Evolutionary conservation across 768 basidiomycete genomes (phyloP).

Genomic region (Hericium rajendrae): DNA sequence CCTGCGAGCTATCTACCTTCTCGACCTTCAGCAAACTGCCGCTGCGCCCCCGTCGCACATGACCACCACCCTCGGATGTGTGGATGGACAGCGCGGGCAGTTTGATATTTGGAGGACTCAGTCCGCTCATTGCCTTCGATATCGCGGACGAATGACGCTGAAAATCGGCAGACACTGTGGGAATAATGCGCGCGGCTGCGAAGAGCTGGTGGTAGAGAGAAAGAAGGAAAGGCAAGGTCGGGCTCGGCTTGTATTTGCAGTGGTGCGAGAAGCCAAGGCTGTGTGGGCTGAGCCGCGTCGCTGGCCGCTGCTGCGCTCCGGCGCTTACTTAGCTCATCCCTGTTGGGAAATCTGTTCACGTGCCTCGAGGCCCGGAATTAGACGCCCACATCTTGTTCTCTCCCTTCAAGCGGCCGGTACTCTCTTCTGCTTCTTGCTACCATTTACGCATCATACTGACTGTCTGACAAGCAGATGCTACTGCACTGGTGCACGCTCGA

Average conservation of each 20-base stretch:
- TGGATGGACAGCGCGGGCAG: conserved; percentile 36
- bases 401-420: no score
- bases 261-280: background rate
- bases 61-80: conserved; percentile 16
- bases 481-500: conserved; percentile 60
- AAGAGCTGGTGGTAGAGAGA: background rate
- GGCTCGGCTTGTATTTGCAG: background rate
- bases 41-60: conserved; percentile 41
- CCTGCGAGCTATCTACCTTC: conserved; percentile 61
- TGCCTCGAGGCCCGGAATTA: no score
- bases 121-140: background rate
- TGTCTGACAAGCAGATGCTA: conserved; percentile 28
- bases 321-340: background rate
- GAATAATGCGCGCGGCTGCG: no score
- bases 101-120: conserved; percentile 20
- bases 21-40: conserved; percentile 80
- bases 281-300: background rate
- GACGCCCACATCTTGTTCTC: no score
- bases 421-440: no score
- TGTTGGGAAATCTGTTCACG: no score
- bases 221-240: background rate
- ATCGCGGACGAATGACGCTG: background rate
- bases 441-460: background rate
- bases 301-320: background rate
- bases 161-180: no score